phyloP scores from a whole-genome alignment of 2,329 filamentous ascomycete genomes.

The Pseudocercospora musae region DNA sequence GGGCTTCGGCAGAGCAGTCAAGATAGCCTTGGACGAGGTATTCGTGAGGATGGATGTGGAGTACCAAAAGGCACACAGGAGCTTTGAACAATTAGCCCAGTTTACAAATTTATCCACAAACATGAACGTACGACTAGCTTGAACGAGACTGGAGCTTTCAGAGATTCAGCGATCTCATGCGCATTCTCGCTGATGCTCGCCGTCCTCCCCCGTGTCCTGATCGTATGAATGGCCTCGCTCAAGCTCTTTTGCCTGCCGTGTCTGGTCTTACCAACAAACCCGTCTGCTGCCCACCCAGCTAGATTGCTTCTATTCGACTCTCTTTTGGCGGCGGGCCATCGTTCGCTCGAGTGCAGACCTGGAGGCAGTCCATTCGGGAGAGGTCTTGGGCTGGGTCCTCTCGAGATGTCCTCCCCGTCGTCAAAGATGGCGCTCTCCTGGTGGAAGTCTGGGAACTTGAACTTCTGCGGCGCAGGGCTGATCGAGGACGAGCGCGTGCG shows the following conservation, averaged over 20 bases:
- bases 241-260: slow-evolving; percentile 81
- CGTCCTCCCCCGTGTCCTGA: slow-evolving; percentile 63
- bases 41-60: slow-evolving; percentile 93
- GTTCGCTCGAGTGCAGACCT: slow-evolving; percentile 45
- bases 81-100: slow-evolving; percentile 50
- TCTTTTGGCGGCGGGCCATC: slow-evolving; percentile 59
- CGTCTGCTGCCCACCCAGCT: slow-evolving; percentile 43
- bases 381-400: slow-evolving; percentile 31
- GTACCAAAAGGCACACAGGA: slow-evolving; percentile 89
- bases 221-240: slow-evolving; percentile 79
- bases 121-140: slow-evolving; percentile 69
- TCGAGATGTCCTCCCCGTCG: slow-evolving; percentile 23
- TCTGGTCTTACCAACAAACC: slow-evolving; percentile 40
- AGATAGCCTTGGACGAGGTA: slow-evolving; percentile 94
- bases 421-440: slow-evolving; percentile 29
- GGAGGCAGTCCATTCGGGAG: slow-evolving; percentile 33
- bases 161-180: slow-evolving; percentile 85
- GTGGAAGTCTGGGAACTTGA: slow-evolving; percentile 46
- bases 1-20: slow-evolving; percentile 85
- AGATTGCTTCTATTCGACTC: slow-evolving; percentile 39
- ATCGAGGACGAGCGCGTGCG: slow-evolving; percentile 31
- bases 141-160: slow-evolving; percentile 85
- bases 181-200: slow-evolving; percentile 90
- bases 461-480: slow-evolving; percentile 22
- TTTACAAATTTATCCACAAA: neutral